Conservation (phyloP, 148 eudicot genomes). For the Silene latifolia region DNA sequence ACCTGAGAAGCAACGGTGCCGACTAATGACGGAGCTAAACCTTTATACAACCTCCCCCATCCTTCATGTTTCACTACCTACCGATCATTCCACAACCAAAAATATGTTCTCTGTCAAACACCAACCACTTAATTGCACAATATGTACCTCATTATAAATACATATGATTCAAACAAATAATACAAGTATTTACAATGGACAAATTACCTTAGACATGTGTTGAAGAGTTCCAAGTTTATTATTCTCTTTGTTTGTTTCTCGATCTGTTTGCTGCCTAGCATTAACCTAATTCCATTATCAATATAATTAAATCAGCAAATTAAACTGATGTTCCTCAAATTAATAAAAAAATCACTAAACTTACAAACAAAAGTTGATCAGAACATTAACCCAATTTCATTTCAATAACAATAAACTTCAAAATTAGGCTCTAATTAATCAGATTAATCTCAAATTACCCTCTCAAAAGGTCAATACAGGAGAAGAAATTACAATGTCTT, state of each 20-base stretch:
- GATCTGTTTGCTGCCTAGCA: constrained; percentile 92
- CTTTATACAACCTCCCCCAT: constrained; percentile 82
- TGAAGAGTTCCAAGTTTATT: constrained; percentile 54
- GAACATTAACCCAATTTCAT: too few species aligned
- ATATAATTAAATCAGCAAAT: neutral
- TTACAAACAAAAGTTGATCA: neutral
- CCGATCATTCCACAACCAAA: constrained; percentile 8
- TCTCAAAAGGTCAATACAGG: too few species aligned
- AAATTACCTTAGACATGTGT: constrained; percentile 63
- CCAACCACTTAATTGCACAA: neutral
- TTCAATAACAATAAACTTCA: too few species aligned
- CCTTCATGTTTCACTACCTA: constrained; percentile 93
- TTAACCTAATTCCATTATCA: constrained; percentile 52
- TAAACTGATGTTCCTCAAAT: neutral
- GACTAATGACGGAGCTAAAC: constrained; percentile 77
- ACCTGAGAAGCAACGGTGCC: constrained; percentile 99
- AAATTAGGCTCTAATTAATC: too few species aligned
- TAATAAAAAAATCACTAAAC: neutral
- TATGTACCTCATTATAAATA: neutral
- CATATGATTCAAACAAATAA: neutral
- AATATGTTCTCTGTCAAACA: neutral
- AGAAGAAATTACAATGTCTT: too few species aligned
- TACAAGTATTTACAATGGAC: neutral
- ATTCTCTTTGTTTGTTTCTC: constrained; percentile 61
- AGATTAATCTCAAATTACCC: too few species aligned